Base-by-base conservation (phyloP, 495 filamentous ascomycete genomes). In the Daldinia bambusicola region DNA sequence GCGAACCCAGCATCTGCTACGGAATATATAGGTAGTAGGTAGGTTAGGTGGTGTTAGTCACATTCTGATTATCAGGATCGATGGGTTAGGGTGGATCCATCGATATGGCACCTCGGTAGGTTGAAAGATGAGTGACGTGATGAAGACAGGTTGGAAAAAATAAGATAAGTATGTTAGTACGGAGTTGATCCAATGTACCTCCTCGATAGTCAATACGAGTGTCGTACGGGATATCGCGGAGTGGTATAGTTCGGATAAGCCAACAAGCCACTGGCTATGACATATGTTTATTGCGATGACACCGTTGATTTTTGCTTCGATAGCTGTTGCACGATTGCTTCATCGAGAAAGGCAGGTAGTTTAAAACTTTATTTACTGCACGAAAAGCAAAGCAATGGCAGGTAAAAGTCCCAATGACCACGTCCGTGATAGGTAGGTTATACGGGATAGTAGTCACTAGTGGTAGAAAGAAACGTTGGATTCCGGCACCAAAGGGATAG, bases 181-280 rank as follows among this genome's bases (percentile, higher is more conserved):
- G n/a, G n/a, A n/a, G n/a, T n/a, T n/a, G n/a, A n/a, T n/a, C 32
- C 7, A 41, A 37, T 14, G 43, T 48, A 48, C 8, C 2, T n/a
- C n/a, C n/a, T n/a, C n/a, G n/a, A n/a, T n/a, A n/a, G n/a, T 48
- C 43, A 72, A 72, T 63, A 72, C 69, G 69, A 67, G 55, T 38
- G 69, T 68, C 1, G 69, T 52, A 72, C 69, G 9, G 20, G 43
- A 63, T 61, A 50, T 22, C 6, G 37, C 48, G 52, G 52, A 8
- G 51, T 20, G 55, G 10, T 48, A 61, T n/a, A 59, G 4, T 48
- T 34, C 48, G 22, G 53, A 45, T 6, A 22, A 36, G 30, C 50
- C 52, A 66, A 66, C 52, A 71, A 66, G 57, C 69, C 58, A 66
- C 68, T 34, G 31, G 18, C 30, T 43, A 48, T 58, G 37, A 43